Evolutionary conservation across 176 grass and related monocot species (phyloP).

Genomic region (Triticum dicoccoides): DNA sequence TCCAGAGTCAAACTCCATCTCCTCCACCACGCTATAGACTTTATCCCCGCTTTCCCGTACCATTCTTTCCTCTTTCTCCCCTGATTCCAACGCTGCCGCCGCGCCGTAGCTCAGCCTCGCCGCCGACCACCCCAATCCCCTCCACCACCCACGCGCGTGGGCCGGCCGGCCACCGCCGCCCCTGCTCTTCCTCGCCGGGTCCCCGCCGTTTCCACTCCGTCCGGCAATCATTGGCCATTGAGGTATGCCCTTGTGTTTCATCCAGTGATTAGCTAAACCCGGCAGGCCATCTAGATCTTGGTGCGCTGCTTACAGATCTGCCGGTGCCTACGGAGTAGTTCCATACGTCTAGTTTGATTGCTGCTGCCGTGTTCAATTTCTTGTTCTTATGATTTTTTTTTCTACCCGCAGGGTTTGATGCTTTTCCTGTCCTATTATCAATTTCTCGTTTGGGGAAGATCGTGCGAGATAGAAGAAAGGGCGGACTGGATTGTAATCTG

Average conservation of each 20-base stretch:
- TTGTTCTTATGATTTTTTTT: slow-evolving; percentile 18
- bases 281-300: background rate
- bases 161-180: background rate
- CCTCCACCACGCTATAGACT: background rate
- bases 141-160: background rate
- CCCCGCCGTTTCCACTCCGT: background rate
- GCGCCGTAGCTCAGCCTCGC: background rate
- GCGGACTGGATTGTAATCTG: slow-evolving; percentile 22
- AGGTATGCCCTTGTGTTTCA: background rate
- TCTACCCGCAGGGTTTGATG: slow-evolving; percentile 31
- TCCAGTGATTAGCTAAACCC: background rate
- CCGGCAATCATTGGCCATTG: slow-evolving; percentile 6
- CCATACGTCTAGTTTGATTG: background rate
- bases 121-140: background rate
- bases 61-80: slow-evolving; percentile 9
- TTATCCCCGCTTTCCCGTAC: background rate
- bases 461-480: slow-evolving; percentile 33
- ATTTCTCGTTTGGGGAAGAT: background rate
- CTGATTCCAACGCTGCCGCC: background rate
- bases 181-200: background rate
- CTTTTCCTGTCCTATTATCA: background rate
- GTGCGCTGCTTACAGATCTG: background rate
- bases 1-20: background rate
- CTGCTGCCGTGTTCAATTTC: background rate
- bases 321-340: background rate